A percentile compares a stretch with the other conserved stretches of the same genome.
phyloP scores from a whole-genome alignment of 2,329 filamentous ascomycete species.

The Monilinia fructicola region DNA sequence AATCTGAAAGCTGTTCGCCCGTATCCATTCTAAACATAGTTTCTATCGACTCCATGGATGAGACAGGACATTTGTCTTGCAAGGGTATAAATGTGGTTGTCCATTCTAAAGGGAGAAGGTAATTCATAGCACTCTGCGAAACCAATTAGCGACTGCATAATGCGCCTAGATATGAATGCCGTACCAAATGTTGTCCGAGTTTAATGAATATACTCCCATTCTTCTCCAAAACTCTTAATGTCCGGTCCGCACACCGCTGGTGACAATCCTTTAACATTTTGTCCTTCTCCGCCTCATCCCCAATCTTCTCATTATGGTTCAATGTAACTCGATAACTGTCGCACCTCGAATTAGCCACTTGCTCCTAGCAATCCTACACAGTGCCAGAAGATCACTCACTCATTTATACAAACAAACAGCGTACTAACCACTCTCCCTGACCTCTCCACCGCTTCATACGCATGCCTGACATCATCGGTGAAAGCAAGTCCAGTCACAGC shows the following conservation, averaged over 20 bases:
- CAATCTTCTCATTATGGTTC: slow-evolving; percentile 62
- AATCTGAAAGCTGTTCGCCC: slow-evolving; percentile 71
- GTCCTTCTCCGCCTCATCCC: slow-evolving; percentile 64
- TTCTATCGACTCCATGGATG: slow-evolving; percentile 81
- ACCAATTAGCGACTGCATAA: slow-evolving; percentile 31
- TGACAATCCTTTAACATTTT: slow-evolving; percentile 79
- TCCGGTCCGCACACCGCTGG: slow-evolving; percentile 86
- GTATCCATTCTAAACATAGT: slow-evolving; percentile 86
- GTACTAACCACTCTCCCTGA: slow-evolving; percentile 75
- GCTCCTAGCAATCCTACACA: not conserved
- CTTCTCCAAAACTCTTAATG: slow-evolving; percentile 82
- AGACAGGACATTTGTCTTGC: slow-evolving; percentile 93
- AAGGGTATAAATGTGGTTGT: slow-evolving; percentile 93
- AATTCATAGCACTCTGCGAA: slow-evolving; percentile 82
- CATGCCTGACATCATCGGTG: slow-evolving; percentile 70
- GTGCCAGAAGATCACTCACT: slow-evolving; percentile 55
- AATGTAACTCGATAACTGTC: slow-evolving; percentile 82
- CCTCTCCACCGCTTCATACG: slow-evolving; percentile 72
- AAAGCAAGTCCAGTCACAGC: slow-evolving; percentile 49
- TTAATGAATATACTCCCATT: slow-evolving; percentile 99
- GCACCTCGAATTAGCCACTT: slow-evolving; percentile 14
- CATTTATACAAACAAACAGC: slow-evolving; percentile 80
- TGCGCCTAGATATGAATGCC: slow-evolving; percentile 24
- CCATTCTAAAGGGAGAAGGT: slow-evolving; percentile 88
- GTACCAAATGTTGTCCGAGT: slow-evolving; percentile 84